Evolutionary conservation across 106 monocot genomes (phyloP).

Genomic region (Allium sativum): DNA sequence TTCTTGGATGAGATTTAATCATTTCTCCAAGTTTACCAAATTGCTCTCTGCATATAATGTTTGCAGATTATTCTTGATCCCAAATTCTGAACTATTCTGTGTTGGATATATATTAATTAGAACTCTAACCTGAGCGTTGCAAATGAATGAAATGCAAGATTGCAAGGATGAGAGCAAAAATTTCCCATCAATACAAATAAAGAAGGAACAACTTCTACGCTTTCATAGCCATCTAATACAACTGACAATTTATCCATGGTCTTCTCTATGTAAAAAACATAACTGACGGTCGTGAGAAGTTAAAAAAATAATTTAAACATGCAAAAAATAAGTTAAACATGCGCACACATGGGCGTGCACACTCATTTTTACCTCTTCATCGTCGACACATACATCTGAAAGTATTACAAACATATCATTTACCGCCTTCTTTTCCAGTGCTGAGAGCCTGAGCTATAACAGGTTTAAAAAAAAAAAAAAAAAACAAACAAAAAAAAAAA

Average conservation of each 20-base stretch:
- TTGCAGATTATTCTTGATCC: background rate
- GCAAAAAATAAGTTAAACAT: conserved; percentile 1
- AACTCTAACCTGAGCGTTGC: conserved; percentile 55
- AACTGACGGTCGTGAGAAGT: conserved; percentile 9
- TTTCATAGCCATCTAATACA: conserved; percentile 90
- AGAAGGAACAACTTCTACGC: conserved; percentile 81
- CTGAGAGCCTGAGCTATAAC: conserved; percentile 55
- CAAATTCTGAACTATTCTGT: too few relatives aligned
- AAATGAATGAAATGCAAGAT: conserved; percentile 80
- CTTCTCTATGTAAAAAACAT: conserved; percentile 52
- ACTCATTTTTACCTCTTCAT: conserved; percentile 53
- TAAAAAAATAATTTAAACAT: conserved; percentile 3
- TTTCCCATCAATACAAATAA: conserved; percentile 98
- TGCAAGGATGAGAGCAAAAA: conserved; percentile 89
- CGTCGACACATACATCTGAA: conserved; percentile 96
- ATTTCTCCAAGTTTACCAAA: conserved; percentile 88
- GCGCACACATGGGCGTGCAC: too few relatives aligned
- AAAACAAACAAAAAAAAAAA: background rate
- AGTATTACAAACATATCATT: conserved; percentile 99
- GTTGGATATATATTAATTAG: too few relatives aligned
- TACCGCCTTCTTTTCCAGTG: conserved; percentile 77
- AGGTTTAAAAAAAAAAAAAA: conserved; percentile 3
- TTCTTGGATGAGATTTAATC: conserved; percentile 58
- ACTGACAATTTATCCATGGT: conserved; percentile 69
- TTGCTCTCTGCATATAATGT: conserved; percentile 33